These are phyloP conservation scores for Trichophaea hybrida DNA, from an alignment of 2,329 filamentous ascomycete genomes.

Conservation along the genomic window DNA sequence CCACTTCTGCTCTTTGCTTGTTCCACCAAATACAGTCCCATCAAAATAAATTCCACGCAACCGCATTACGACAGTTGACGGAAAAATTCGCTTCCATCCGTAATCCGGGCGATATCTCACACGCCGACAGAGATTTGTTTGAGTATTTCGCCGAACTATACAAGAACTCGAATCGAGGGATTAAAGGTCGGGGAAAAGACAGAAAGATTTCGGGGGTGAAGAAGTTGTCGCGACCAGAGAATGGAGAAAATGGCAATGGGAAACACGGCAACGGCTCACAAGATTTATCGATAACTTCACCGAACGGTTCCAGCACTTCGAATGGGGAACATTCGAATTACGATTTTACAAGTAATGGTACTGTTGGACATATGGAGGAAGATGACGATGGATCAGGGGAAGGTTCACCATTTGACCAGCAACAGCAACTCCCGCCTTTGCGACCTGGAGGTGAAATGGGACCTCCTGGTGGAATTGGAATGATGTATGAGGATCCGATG, in stretches of 20 bases:
- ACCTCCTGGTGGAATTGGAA: constrained; percentile 5
- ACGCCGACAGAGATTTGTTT: constrained; percentile 62
- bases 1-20: neutral
- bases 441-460: constrained; percentile 15
- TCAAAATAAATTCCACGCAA: constrained; percentile 81
- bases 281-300: constrained; percentile 21
- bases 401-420: constrained; percentile 20
- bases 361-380: constrained; percentile 20
- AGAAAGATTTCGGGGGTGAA: constrained; percentile 42
- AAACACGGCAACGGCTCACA: constrained; percentile 13
- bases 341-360: constrained; percentile 10
- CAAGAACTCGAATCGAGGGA: constrained; percentile 96
- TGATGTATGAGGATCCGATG: constrained; percentile 18
- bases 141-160: constrained; percentile 78
- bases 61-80: constrained; percentile 56
- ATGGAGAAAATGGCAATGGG: constrained; percentile 19
- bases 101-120: constrained; percentile 47
- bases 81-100: constrained; percentile 51
- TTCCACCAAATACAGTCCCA: constrained; percentile 46
- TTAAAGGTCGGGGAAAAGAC: constrained; percentile 87
- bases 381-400: constrained; percentile 21
- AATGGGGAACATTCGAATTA: constrained; percentile 19
- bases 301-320: constrained; percentile 20
- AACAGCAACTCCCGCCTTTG: constrained; percentile 23
- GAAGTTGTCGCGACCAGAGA: constrained; percentile 21